Percentiles rank a stretch among this genome's conserved stretches.
These are phyloP conservation scores for Penicillium salamii DNA, from an alignment of 495 filamentous ascomycete species.

Conservation along the genomic window DNA sequence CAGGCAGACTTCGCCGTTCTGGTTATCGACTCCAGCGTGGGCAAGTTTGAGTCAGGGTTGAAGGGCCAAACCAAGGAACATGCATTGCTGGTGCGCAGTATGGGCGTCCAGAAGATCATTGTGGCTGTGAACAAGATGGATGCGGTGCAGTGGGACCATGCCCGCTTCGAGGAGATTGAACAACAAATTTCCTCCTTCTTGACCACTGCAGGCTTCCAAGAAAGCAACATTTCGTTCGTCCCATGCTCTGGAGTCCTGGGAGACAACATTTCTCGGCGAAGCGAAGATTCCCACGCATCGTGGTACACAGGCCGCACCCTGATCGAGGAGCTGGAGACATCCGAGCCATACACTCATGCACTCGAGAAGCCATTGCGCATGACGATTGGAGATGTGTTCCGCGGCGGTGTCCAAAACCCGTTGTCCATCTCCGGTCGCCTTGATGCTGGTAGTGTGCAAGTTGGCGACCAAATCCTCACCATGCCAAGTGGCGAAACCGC, in stretches of 20 bases:
- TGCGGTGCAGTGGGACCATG: constrained; percentile 72
- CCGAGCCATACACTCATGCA: constrained; percentile 66
- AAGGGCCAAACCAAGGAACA: constrained; percentile 96
- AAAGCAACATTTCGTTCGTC: constrained; percentile 77
- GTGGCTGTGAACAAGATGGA: constrained; percentile 97
- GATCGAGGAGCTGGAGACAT: constrained; percentile 77
- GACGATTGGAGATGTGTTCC: constrained; percentile 80
- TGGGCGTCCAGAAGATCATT: constrained; percentile 84
- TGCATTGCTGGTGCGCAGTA: constrained; percentile 81
- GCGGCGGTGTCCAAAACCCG: constrained; percentile 68
- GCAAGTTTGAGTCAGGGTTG: constrained; percentile 88
- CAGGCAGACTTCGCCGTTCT: constrained; percentile 96
- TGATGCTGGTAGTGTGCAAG: constrained; percentile 77
- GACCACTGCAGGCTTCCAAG: constrained; percentile 71
- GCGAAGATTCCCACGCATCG: constrained; percentile 50
- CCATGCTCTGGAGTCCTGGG: constrained; percentile 87
- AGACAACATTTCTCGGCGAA: constrained; percentile 72
- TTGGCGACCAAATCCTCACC: constrained; percentile 73
- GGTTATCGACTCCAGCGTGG: constrained; percentile 84
- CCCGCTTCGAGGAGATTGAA: constrained; percentile 79
- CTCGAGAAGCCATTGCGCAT: constrained; percentile 79
- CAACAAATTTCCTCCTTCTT: constrained; percentile 83
- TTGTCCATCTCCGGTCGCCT: constrained; percentile 83
- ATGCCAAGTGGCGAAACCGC: constrained; percentile 81
- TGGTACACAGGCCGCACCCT: constrained; percentile 85